A percentile compares a stretch with the other conserved stretches of the same genome.
phyloP scores from a whole-genome alignment of 2,329 filamentous ascomycete genomes.

The Scopulariopsis brevicaulis region DNA sequence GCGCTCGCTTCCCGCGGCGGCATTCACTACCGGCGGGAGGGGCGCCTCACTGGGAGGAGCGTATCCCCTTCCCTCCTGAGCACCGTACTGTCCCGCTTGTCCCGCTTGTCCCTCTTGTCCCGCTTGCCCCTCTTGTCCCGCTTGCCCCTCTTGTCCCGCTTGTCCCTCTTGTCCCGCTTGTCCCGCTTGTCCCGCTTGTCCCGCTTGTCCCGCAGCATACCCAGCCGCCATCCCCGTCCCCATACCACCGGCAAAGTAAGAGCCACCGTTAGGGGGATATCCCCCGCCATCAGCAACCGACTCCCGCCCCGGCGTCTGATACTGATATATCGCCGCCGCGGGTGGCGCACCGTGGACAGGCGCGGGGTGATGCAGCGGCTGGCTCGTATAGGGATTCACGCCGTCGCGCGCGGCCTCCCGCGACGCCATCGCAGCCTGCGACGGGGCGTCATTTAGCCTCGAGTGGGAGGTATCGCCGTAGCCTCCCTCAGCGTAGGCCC shows the following conservation, averaged over 20 bases:
- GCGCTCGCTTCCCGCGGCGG: background rate
- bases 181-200: too few relatives aligned
- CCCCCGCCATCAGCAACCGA: background rate
- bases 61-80: too few relatives aligned
- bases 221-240: too few relatives aligned
- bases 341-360: background rate
- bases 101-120: too few relatives aligned
- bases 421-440: constrained; percentile 36
- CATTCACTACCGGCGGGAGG: too few relatives aligned
- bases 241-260: background rate
- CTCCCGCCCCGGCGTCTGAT: background rate
- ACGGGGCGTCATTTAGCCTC: constrained; percentile 35
- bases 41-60: too few relatives aligned
- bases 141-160: too few relatives aligned
- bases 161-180: too few relatives aligned
- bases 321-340: background rate
- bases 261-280: background rate
- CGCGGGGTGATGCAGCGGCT: constrained; percentile 17
- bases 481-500: background rate
- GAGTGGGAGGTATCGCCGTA: constrained; percentile 14
- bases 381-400: constrained; percentile 44
- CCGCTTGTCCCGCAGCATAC: too few relatives aligned
- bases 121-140: too few relatives aligned
- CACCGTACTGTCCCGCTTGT: too few relatives aligned
- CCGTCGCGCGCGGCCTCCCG: constrained; percentile 41